Conservation (phyloP, 306 rosid genomes). For the Prinsepia uniflora region DNA sequence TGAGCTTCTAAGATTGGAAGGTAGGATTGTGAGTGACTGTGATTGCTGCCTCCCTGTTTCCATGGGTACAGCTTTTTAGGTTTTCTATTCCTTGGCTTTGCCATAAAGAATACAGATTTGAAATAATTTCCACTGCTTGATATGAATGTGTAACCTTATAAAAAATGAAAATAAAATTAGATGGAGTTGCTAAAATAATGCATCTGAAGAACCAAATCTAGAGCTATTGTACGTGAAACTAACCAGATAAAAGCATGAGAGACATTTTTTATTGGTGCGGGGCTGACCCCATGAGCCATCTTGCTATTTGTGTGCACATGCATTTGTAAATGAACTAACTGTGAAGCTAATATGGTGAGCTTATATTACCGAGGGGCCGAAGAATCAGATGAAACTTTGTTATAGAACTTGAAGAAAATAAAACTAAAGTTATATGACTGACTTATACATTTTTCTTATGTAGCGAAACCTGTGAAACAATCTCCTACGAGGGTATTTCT, state of each 20-base stretch:
- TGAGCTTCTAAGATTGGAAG: background rate
- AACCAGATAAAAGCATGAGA: background rate
- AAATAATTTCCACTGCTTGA: background rate
- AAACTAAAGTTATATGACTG: background rate
- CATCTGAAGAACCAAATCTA: background rate
- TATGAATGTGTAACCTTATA: background rate
- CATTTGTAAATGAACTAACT: background rate
- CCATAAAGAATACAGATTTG: background rate
- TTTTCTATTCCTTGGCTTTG: background rate
- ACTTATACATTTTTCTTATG: background rate
- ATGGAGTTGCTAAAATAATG: background rate
- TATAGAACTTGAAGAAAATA: background rate
- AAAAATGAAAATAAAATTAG: background rate
- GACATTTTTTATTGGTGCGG: background rate
- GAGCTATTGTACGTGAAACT: background rate
- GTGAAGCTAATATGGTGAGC: background rate
- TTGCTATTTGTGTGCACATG: background rate
- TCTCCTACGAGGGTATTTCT: constrained; percentile 8
- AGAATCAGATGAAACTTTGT: background rate
- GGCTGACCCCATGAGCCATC: background rate
- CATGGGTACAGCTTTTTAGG: background rate
- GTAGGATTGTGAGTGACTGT: background rate
- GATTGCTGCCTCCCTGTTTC: background rate
- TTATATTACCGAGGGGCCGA: background rate
- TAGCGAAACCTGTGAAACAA: background rate